phyloP scores from a whole-genome alignment of 352 stramenopile genomes.

The Phytophthora syringae region DNA sequence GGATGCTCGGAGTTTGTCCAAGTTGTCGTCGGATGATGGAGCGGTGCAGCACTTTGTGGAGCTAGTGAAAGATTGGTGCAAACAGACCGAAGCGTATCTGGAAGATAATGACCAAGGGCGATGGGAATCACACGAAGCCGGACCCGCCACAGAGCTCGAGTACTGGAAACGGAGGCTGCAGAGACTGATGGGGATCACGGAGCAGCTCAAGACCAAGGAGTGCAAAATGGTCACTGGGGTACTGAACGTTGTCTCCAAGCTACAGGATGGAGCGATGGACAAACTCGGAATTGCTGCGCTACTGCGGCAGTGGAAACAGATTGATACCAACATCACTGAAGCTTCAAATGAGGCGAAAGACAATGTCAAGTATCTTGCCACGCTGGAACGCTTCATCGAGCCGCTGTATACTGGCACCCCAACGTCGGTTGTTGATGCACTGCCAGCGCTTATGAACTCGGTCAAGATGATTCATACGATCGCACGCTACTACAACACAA shows the following conservation, averaged over 20 bases:
- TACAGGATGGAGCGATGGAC: conserved; percentile 68
- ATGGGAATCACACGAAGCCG: conserved; percentile 85
- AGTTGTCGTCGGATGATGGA: conserved; percentile 69
- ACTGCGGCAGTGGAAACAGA: conserved; percentile 87
- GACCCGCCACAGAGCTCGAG: conserved; percentile 84
- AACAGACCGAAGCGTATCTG: conserved; percentile 86
- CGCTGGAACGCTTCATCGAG: conserved; percentile 87
- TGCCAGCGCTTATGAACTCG: conserved; percentile 90
- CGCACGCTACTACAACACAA: conserved; percentile 90
- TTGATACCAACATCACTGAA: conserved; percentile 89
- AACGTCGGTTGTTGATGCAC: conserved; percentile 64
- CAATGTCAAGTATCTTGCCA: conserved; percentile 88
- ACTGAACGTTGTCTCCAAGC: conserved; percentile 83
- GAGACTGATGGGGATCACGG: conserved; percentile 86
- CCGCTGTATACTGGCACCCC: conserved; percentile 76
- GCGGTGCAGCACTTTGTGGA: conserved; percentile 88
- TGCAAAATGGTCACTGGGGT: conserved; percentile 89
- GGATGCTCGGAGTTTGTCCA: conserved; percentile 73
- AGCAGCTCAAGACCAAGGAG: conserved; percentile 90
- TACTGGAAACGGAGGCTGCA: conserved; percentile 89
- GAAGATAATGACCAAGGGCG: conserved; percentile 82
- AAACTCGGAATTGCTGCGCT: conserved; percentile 69
- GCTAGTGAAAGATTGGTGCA: conserved; percentile 90
- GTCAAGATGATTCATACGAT: conserved; percentile 93
- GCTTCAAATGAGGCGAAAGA: conserved; percentile 87